phyloP scores from a whole-genome alignment of 1,284 basidiomycete species.

The Sphaerobolus stellatus region DNA sequence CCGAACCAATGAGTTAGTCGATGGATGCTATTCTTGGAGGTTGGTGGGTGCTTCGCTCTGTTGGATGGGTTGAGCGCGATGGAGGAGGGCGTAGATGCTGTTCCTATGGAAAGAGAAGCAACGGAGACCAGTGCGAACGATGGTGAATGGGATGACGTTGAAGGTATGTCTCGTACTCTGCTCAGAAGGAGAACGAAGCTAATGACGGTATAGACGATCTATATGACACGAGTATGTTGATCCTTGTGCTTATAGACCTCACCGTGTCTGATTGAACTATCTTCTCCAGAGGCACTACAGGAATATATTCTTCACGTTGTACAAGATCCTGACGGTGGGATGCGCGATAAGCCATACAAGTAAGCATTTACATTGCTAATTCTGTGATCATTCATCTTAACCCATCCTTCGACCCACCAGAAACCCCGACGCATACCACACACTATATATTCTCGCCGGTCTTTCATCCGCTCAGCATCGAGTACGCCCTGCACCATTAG shows the following conservation, averaged over 20 bases:
- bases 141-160: slow-evolving; percentile 60
- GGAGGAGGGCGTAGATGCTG: slow-evolving; percentile 12
- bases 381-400: not conserved
- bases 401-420: slow-evolving; percentile 37
- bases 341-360: slow-evolving; percentile 96
- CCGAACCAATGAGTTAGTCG: slow-evolving; percentile 95
- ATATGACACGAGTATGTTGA: slow-evolving; percentile 38
- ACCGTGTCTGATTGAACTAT: not conserved
- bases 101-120: slow-evolving; percentile 18
- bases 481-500: slow-evolving; percentile 50
- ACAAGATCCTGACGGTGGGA: slow-evolving; percentile 81
- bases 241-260: not conserved
- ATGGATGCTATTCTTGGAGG: slow-evolving; percentile 99
- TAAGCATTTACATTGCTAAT: slow-evolving; percentile 39
- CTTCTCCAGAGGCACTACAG: slow-evolving; percentile 63
- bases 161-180: slow-evolving; percentile 44
- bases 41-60: slow-evolving; percentile 85
- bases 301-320: slow-evolving; percentile 86
- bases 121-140: slow-evolving; percentile 27
- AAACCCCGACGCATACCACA: slow-evolving; percentile 85
- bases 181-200: not conserved
- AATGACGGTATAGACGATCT: slow-evolving; percentile 20
- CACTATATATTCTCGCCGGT: slow-evolving; percentile 86
- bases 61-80: slow-evolving; percentile 45
- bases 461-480: slow-evolving; percentile 86